Evolutionary conservation across 352 stramenopile species (phyloP).

Genomic region (Thalassiosira hispida): DNA sequence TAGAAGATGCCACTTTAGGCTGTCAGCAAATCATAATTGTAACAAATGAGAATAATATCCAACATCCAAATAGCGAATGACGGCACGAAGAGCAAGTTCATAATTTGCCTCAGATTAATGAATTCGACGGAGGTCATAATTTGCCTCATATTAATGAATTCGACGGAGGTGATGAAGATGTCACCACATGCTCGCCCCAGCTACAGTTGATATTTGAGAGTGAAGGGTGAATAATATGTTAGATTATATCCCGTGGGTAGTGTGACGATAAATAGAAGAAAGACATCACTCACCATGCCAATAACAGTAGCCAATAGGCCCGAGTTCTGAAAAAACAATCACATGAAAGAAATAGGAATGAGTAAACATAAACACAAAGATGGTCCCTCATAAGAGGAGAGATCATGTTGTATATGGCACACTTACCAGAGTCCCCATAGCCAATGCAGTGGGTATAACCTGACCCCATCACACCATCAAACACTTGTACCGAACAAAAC

Average conservation of each 20-base stretch:
- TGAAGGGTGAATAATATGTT: neutral
- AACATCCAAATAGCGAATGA: conserved; percentile 59
- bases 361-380: too few relatives aligned
- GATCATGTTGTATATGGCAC: too few relatives aligned
- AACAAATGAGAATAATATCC: conserved; percentile 63
- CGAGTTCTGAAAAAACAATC: conserved; percentile 79
- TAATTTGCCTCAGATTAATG: conserved; percentile 61
- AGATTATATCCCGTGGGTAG: neutral
- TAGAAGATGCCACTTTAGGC: conserved; percentile 45
- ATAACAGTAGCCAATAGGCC: conserved; percentile 91
- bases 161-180: conserved; percentile 67
- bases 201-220: conserved; percentile 4
- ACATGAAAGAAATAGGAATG: too few relatives aligned
- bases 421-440: conserved; percentile 88
- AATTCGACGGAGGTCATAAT: conserved; percentile 72
- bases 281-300: conserved; percentile 84
- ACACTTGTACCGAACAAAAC: conserved; percentile 82
- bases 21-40: conserved; percentile 62
- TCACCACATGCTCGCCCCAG: conserved; percentile 68
- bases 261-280: neutral
- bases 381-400: too few relatives aligned
- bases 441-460: conserved; percentile 92
- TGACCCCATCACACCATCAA: conserved; percentile 95
- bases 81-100: conserved; percentile 75
- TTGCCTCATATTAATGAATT: conserved; percentile 58